Base-by-base conservation (phyloP, 176 grass and related monocot species). In the Hordeum marinum region DNA sequence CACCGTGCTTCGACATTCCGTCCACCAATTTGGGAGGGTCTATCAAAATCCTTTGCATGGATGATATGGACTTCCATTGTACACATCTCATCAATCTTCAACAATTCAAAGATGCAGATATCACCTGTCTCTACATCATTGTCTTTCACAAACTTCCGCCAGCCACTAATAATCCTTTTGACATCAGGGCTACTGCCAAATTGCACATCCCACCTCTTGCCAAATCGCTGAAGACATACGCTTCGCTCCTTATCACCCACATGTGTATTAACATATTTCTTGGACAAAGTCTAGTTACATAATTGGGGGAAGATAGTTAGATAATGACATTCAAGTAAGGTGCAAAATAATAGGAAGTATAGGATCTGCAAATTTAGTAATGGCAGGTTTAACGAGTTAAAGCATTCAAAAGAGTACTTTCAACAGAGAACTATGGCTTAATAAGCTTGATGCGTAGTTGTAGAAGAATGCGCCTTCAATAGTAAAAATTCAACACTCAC, bases 101-200 rank as follows among this genome's bases (percentile, higher is more conserved):
- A 26, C 72, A 75, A 50, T 75, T 75, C 72, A 75, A 75, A 75
- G 43, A 75, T 75, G 72, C 72, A 75, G 72, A 75, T 75, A 75
- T 75, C 72, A 75, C 72, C 72, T 1, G 48, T 45, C 26, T 75
- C 42, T 50, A 75, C 13, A 75, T 75, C 43, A 75, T 75, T 75
- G 7, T 75, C 72, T 52, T 75, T 45, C 18, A 75, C 72, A 75
- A 75, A 75, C 72, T 75, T 75, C 43, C 43, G 72, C 72, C 72
- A 75, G 15, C 72, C 72, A 75, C 25, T 11, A 29, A 31, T 43
- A 50, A 75, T 52, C 72, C 72, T 75, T 75, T 50, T 75, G 2
- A 50, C 25, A 31, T 31, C 43, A 75, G 1, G 15, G 14, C 25
- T 75, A 75, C 72, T 4, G 26, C 72, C 15, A 20, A 75, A 75